A percentile compares a stretch with the other conserved stretches of the same genome.
These are phyloP conservation scores for Persicaria tinctoria DNA, from an alignment of 148 eudicot species.

Conservation along the genomic window DNA sequence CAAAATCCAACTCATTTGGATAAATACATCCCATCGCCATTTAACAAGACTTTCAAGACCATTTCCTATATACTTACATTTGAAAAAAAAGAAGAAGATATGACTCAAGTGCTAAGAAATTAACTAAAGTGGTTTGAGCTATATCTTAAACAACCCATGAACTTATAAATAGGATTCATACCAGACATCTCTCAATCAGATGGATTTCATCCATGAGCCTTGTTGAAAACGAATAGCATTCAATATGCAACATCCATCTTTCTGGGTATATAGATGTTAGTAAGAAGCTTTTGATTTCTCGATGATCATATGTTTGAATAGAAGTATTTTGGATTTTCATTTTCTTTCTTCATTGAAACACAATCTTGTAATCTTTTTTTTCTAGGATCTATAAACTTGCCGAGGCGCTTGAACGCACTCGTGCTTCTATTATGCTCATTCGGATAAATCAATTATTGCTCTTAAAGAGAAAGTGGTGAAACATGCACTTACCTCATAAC, in stretches of 20 bases:
- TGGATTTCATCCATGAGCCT: too few species aligned
- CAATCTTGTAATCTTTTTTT: constrained; percentile 9
- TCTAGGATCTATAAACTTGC: constrained; percentile 84
- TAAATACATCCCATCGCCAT: too few species aligned
- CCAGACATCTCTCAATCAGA: too few species aligned
- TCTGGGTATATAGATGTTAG: not conserved
- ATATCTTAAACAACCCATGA: too few species aligned
- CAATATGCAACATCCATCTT: not conserved
- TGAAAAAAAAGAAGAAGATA: too few species aligned
- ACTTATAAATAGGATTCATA: too few species aligned
- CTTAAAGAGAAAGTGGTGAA: constrained; percentile 77
- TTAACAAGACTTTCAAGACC: too few species aligned
- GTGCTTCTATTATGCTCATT: constrained; percentile 82
- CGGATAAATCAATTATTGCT: constrained; percentile 58
- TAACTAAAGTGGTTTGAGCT: too few species aligned
- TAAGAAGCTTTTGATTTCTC: not conserved
- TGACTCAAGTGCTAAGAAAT: too few species aligned
- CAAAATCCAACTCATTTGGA: too few species aligned
- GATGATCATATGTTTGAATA: not conserved
- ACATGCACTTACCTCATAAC: constrained; percentile 68
- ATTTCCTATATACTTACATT: too few species aligned
- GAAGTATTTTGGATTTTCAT: not conserved
- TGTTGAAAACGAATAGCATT: not conserved
- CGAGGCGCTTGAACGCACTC: constrained; percentile 88
- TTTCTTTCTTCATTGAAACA: constrained; percentile 2